Percentiles rank a stretch among this genome's conserved stretches.
Evolutionary conservation across 306 rosid species (phyloP).

Genomic region (Delonix regia): DNA sequence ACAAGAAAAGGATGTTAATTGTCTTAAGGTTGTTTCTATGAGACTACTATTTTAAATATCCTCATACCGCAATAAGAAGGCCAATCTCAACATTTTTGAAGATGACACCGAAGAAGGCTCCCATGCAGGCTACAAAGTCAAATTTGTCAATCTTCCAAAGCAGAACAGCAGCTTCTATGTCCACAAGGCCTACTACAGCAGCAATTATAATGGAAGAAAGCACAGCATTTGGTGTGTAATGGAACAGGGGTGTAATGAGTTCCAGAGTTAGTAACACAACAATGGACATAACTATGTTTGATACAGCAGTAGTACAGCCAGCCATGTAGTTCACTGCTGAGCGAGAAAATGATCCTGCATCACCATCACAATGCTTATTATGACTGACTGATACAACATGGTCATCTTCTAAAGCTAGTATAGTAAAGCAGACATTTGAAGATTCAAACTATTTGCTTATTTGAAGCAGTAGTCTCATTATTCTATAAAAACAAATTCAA

Average conservation of each 20-base stretch:
- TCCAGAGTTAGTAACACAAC: slow-evolving; percentile 64
- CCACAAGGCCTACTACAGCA: slow-evolving; percentile 59
- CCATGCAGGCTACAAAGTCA: slow-evolving; percentile 85
- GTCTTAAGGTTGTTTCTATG: too few species aligned
- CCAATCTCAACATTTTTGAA: slow-evolving; percentile 81
- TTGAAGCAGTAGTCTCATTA: too few species aligned
- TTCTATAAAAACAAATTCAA: too few species aligned
- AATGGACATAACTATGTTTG: slow-evolving; percentile 79
- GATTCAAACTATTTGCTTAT: too few species aligned
- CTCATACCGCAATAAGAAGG: slow-evolving; percentile 70
- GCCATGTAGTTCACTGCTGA: slow-evolving; percentile 91
- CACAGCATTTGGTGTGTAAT: slow-evolving; percentile 90
- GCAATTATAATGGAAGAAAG: slow-evolving; percentile 77
- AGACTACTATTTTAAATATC: background rate
- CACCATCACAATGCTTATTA: background rate
- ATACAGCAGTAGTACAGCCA: slow-evolving; percentile 79
- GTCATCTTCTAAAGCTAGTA: too few species aligned
- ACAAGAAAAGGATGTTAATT: too few species aligned
- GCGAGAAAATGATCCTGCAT: slow-evolving; percentile 84
- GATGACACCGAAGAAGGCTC: slow-evolving; percentile 89
- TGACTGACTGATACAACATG: background rate
- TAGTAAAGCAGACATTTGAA: too few species aligned
- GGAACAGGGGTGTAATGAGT: slow-evolving; percentile 74
- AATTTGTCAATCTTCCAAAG: slow-evolving; percentile 82
- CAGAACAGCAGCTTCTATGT: slow-evolving; percentile 56